Base-by-base conservation (phyloP, 371 early-diverging fungal species). In the Lichtheimia ornata region DNA sequence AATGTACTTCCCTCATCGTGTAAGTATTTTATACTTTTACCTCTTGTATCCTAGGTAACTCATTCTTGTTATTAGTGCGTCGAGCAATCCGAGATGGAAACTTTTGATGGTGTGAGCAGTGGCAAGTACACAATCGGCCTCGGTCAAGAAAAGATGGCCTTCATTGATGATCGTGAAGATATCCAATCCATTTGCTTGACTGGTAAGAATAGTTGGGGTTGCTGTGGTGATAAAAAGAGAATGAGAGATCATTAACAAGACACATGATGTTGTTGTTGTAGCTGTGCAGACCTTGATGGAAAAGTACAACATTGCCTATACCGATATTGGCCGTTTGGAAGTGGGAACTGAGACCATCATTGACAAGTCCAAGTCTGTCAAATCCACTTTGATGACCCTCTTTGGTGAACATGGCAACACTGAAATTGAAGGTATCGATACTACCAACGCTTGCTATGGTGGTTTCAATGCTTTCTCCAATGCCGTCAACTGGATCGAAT, bases 311-410 rank as follows among this genome's bases (percentile, higher is more conserved):
- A 87, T 97, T 56, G 70, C 86, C 50, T 89, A 87, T 77, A 86
- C 74, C 51, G 86, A 91, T 70, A 92, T 99, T 76, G 98, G 98
- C 47, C 89, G 92, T 45, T 83, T 99, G 41, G 99, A 99, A 71
- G 97, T 99, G 51, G 99, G 99, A 57, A 97, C 99, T 47, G 99
- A 99, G 79, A 96, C 97, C 55, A 94, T 97, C 73, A 93, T 95
- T 62, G 99, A 99, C 86, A 96, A 97, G 84, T 91, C 94, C 59
- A 99, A 99, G 84, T 90, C 97, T 18, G 95, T 96, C 70, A 98
- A 98, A 84, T 87, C 97, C 13, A 92, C 91, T 56, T 85, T 99
- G 64, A 97, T 97, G 96, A 90, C 91, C 59, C 84, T 99, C 53
- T 98, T 98, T 72, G 79, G 77, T 41, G 93, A 91, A 63, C 87